Evolutionary conservation across 148 eudicot genomes (phyloP).

Genomic region (Linanthus parryae): DNA sequence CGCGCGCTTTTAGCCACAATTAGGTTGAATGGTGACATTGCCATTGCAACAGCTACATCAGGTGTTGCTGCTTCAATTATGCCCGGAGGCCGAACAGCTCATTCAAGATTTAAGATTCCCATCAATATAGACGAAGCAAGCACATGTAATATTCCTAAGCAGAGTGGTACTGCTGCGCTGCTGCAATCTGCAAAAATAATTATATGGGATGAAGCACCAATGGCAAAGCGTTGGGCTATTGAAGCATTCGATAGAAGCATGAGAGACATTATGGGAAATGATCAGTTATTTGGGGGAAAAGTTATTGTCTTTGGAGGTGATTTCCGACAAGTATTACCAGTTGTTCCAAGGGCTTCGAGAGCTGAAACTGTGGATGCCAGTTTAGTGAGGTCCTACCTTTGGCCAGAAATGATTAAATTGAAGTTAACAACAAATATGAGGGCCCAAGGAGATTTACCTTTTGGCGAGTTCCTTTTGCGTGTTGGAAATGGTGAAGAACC

Average conservation of each 20-base stretch:
- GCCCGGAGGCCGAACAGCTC: background rate
- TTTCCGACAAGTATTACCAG: background rate
- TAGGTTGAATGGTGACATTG: background rate
- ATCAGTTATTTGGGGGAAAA: background rate
- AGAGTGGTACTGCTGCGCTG: background rate
- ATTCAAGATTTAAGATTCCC: background rate
- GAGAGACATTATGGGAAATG: background rate
- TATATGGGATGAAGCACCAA: background rate
- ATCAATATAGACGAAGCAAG: background rate
- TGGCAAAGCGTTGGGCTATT: background rate
- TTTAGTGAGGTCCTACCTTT: background rate
- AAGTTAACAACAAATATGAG: background rate
- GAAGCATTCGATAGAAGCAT: background rate
- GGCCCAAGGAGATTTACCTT: background rate
- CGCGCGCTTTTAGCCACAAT: background rate
- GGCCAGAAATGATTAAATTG: background rate
- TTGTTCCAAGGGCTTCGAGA: background rate
- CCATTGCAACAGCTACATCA: background rate
- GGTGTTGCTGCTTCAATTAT: background rate
- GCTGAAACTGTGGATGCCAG: background rate
- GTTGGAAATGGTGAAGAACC: constrained; percentile 2
- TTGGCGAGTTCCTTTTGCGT: background rate
- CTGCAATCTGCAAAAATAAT: background rate
- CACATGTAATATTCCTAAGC: background rate
- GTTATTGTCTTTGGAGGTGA: background rate